A percentile compares a stretch with the other conserved stretches of the same genome.
phyloP scores from a whole-genome alignment of 768 basidiomycete species.

The Termitomyces sp. region DNA sequence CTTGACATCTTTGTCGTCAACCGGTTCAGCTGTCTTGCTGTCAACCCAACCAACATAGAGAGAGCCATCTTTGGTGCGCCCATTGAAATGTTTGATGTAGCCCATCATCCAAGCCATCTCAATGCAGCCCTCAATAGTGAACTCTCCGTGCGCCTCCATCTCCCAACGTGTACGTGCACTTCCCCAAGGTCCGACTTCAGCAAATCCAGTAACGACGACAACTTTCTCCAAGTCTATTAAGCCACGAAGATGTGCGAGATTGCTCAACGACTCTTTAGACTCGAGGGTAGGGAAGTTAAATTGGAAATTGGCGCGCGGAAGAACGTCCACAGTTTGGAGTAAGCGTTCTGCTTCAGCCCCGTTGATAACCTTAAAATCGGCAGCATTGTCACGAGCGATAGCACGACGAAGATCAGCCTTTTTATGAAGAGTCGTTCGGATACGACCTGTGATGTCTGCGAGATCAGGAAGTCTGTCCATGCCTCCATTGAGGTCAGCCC shows the following conservation, averaged over 20 bases:
- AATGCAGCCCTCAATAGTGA: constrained; percentile 96
- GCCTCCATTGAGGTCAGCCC: constrained; percentile 97
- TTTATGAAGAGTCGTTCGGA: constrained; percentile 74
- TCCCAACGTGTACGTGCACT: constrained; percentile 98
- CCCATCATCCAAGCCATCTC: constrained; percentile 99
- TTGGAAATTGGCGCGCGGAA: constrained; percentile 97
- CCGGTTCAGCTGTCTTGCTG: constrained; percentile 85
- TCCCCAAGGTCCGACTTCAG: constrained; percentile 98
- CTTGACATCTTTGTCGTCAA: constrained; percentile 97
- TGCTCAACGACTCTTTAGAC: constrained; percentile 55
- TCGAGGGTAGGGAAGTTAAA: constrained; percentile 92
- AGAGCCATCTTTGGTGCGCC: constrained; percentile 87
- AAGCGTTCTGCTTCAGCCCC: constrained; percentile 91
- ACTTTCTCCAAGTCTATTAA: constrained; percentile 95
- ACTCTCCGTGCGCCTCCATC: constrained; percentile 97
- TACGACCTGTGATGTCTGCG: constrained; percentile 84
- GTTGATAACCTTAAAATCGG: constrained; percentile 90
- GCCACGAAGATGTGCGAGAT: constrained; percentile 77
- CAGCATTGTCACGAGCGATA: constrained; percentile 87
- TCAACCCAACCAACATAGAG: constrained; percentile 99
- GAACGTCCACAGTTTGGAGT: constrained; percentile 86
- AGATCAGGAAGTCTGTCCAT: constrained; percentile 97
- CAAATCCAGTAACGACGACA: constrained; percentile 92
- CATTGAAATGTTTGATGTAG: constrained; percentile 97
- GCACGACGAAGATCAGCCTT: constrained; percentile 93